phyloP scores from a whole-genome alignment of 176 grass and related monocot genomes.

The Rhynchospora pubera region DNA sequence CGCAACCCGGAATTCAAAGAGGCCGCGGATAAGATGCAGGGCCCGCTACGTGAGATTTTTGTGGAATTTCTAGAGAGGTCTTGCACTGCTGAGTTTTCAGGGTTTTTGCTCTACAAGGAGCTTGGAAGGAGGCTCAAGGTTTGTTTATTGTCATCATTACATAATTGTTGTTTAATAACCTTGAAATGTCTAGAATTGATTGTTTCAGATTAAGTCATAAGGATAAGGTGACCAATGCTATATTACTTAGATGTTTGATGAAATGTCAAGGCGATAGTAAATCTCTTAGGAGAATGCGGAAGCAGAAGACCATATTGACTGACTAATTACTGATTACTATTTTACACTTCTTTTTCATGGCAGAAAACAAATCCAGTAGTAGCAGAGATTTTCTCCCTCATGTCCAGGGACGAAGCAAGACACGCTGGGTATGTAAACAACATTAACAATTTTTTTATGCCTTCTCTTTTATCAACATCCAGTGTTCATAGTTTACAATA shows the following conservation, averaged over 20 bases:
- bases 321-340: not conserved
- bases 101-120: conserved; percentile 96
- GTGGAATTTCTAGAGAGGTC: conserved; percentile 98
- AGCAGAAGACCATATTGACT: not conserved
- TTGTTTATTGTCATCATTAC: not conserved
- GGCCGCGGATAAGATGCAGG: conserved; percentile 81
- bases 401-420: conserved; percentile 97
- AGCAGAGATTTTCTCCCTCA: conserved; percentile 96
- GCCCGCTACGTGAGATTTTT: conserved; percentile 76
- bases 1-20: conserved; percentile 89
- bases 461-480: not conserved
- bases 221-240: not conserved
- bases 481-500: not conserved
- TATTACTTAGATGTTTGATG: conserved; percentile 10
- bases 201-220: not conserved
- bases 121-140: conserved; percentile 94
- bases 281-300: not conserved
- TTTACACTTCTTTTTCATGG: not conserved
- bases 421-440: conserved; percentile 70
- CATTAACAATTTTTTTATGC: not conserved
- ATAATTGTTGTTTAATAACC: not conserved
- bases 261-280: not conserved
- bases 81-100: conserved; percentile 94
- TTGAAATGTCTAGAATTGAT: not conserved
- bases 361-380: conserved; percentile 99